Evolutionary conservation across 164 flowering plant species (phyloP), one percentile per base, ranked within the genome.

Genomic region (Chloranthus sessilifolius): DNA sequence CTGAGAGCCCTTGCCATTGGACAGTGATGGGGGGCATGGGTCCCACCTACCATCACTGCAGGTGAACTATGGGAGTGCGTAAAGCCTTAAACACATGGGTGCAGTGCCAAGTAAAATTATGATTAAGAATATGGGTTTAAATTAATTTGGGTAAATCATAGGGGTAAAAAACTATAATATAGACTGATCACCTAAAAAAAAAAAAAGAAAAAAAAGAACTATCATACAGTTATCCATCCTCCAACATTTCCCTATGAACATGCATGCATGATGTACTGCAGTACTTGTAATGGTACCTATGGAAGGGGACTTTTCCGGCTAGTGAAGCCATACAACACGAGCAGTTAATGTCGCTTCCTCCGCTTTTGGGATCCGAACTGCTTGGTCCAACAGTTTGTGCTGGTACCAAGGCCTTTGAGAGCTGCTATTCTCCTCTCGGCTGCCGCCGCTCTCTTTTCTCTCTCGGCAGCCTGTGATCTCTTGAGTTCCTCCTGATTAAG

Each of bases 181-280:
- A n/a, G n/a, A n/a, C n/a, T n/a, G n/a, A n/a, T n/a, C n/a, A n/a
- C n/a, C n/a, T n/a, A n/a, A n/a, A n/a, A n/a, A n/a, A n/a, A n/a
- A n/a, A n/a, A n/a, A n/a, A n/a, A n/a, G n/a, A n/a, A n/a, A n/a
- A n/a, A n/a, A n/a, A n/a, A n/a, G n/a, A n/a, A n/a, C n/a, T n/a
- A n/a, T n/a, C n/a, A n/a, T n/a, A n/a, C n/a, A n/a, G n/a, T n/a
- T n/a, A 84, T 55, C 69, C 81, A 60, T 76, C 78, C 56, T 88
- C 95, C 24, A 85, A 77, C 51, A 76, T 50, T 58, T 87, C 88
- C 61, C 62, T 72, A 64, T 91, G 98, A 3, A 82, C 78, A 59
- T 82, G 82, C 98, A 88, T 91, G 74, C 96, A 91, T 24, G 94
- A 68, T 20, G 95, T 68, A 77, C 92, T 85, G 82, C 98, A 88